Evolutionary conservation across 2,329 filamentous ascomycete species (phyloP), one percentile per base, ranked within the genome.

Genomic region (Bipolaris sorokiniana): DNA sequence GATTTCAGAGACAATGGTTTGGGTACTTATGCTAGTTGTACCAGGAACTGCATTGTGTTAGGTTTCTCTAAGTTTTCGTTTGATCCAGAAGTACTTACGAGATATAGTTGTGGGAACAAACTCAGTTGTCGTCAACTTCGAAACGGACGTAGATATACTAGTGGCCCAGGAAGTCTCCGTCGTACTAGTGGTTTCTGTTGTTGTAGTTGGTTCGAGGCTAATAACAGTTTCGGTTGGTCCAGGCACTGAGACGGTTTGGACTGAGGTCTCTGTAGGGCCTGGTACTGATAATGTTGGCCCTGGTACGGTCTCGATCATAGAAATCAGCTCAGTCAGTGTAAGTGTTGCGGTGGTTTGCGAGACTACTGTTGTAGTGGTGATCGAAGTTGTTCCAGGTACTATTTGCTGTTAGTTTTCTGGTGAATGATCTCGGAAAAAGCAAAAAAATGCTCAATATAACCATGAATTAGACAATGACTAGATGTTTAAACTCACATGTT

Each of bases 251-350:
- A 49, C 41, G 11, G 48, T 58, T 16, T 51, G 40, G 3, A 49
- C 22, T 5, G 42, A 20, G 16, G 61, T 62, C 41, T 60, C 37
- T 10, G 56, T 63, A 15, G 65, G 65, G 11, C 67, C 66, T 13
- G 62, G 62, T 20, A 68, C 41, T 3, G 58, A 57, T 2, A 57
- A 18, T 1, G 36, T 50, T n/a, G 50, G 54, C 5, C 54, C 54
- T 11, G 54, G 50, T 18, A 34, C 31, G 2, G 58, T 58, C 9
- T 49, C 34, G 3, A 48, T 61, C 6, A 61, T 42, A 4, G 58
- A 37, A 7, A 61, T 51, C 13, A 40, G 46, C 20, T 53, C 45
- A 9, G 56, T 59, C 1, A 61, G 33, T 11, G 56, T 61, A 15
- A 54, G 36, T 13, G 46, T 59, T 13, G 23, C 37, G 3, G 65